Base-by-base conservation (phyloP, 2,329 filamentous ascomycete genomes). In the Talaromyces sp. region DNA sequence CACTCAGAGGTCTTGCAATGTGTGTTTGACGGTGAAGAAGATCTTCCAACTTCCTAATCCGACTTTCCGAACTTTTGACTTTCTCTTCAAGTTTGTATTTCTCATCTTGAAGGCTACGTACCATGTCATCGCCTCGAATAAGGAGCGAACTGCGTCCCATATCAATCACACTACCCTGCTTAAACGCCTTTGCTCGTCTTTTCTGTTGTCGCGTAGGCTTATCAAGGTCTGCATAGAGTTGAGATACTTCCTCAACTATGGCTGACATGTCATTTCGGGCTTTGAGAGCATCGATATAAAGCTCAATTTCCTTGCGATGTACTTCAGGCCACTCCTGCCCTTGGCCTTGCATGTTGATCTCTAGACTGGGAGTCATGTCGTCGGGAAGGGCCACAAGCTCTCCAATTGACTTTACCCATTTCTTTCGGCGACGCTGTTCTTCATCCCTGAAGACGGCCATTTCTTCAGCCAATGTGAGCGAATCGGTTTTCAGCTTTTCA, bases 91-190 rank as follows among this genome's bases (percentile, higher is more conserved):
- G 78, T 71, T 87, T 90, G 2, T 82, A 78, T 72, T 96, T 97
- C 66, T 97, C 93, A 16, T 92, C 91, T 74, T 91, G 91, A n/a
- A 98, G 78, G 69, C 82, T 90, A 73, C 84, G 85, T 39, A 90
- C 84, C 67, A 93, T 82, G 68, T 97, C 93, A 71, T 96, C 92
- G n/a, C 92, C 93, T 45, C 92, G 88, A 14, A 96, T 86, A 71
- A 97, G 80, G 10, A 97, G 84, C 1, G 92, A 94, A 69, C 91
- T 96, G 72, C 90, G 88, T n/a, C 92, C 92, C 67, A 97, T 85
- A 74, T 98, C 95, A 72, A 97, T 93, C 43, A 98, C 86, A 73
- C 95, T 98, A 16, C 95, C 95, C 73, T 96, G 95, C 75, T 97
- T 97, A 82, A 99, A 98, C 5, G 92, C 93, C 75, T 94, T 96